phyloP scores from a whole-genome alignment of 192 early-diverging fungal species.

The Mortierella antarctica region DNA sequence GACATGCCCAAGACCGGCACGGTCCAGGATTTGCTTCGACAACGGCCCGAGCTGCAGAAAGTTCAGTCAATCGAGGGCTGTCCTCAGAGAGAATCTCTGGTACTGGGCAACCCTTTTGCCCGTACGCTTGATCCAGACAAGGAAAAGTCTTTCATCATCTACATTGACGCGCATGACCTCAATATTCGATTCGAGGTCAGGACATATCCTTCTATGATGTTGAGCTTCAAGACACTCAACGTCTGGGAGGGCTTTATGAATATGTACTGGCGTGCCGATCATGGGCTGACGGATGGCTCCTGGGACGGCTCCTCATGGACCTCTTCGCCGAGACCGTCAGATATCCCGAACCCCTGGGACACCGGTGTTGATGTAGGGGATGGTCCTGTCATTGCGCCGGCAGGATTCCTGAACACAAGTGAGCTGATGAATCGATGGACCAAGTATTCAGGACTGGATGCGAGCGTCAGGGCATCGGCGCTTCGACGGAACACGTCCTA shows the following conservation, averaged over 20 bases:
- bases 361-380: conserved; percentile 4
- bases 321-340: background rate
- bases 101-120: too few relatives aligned
- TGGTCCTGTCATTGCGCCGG: conserved; percentile 1
- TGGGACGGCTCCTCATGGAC: background rate
- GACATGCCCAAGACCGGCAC: conserved; percentile 33
- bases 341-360: background rate
- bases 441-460: conserved; percentile 32
- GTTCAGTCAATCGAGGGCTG: too few relatives aligned
- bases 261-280: conserved; percentile 50
- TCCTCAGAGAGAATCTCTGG: background rate
- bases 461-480: conserved; percentile 10
- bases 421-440: conserved; percentile 39
- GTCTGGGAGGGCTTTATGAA: conserved; percentile 55
- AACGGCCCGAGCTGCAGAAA: conserved; percentile 14
- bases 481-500: conserved; percentile 1
- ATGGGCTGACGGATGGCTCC: conserved; percentile 24
- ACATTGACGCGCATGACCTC: conserved; percentile 18
- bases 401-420: conserved; percentile 19
- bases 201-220: conserved; percentile 22
- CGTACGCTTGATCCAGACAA: conserved; percentile 12
- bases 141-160: conserved; percentile 42
- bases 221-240: conserved; percentile 47
- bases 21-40: conserved; percentile 28
- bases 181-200: conserved; percentile 42